Percentiles rank a stretch among this genome's conserved stretches.
Evolutionary conservation across 192 early-diverging fungal species (phyloP).

Genomic region (Gryganskiella cystojenkinii): DNA sequence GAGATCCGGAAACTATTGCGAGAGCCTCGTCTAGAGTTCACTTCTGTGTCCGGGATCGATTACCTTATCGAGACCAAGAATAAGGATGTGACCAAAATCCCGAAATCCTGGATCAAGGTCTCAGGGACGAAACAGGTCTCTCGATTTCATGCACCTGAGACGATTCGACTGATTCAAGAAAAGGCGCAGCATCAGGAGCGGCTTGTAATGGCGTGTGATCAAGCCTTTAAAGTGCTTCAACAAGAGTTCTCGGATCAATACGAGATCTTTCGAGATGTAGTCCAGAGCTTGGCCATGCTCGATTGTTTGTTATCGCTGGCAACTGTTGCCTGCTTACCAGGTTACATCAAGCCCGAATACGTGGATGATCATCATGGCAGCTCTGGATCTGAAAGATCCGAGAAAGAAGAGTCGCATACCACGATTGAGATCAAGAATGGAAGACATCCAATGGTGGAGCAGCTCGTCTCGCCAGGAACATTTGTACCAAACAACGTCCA

Average conservation of each 20-base stretch:
- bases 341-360: constrained; percentile 71
- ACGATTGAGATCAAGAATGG: constrained; percentile 68
- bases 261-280: constrained; percentile 65
- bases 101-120: constrained; percentile 79
- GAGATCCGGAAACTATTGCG: constrained; percentile 62
- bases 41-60: constrained; percentile 75
- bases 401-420: not conserved
- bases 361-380: constrained; percentile 50
- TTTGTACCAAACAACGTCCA: constrained; percentile 75
- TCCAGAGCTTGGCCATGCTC: constrained; percentile 64
- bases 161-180: constrained; percentile 64
- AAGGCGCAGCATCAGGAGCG: constrained; percentile 66
- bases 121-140: constrained; percentile 71
- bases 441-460: constrained; percentile 81
- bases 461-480: constrained; percentile 38
- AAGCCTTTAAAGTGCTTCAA: constrained; percentile 64
- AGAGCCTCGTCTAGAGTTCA: constrained; percentile 63
- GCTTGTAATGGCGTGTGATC: constrained; percentile 64
- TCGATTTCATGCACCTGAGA: constrained; percentile 72
- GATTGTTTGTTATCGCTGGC: constrained; percentile 79
- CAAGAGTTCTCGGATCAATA: constrained; percentile 67
- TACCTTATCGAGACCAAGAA: constrained; percentile 81
- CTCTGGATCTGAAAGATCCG: not conserved
- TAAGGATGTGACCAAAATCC: constrained; percentile 64
- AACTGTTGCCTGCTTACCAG: constrained; percentile 59